phyloP scores from a whole-genome alignment of 2,329 filamentous ascomycete species.

The Verticillium nubilum region DNA sequence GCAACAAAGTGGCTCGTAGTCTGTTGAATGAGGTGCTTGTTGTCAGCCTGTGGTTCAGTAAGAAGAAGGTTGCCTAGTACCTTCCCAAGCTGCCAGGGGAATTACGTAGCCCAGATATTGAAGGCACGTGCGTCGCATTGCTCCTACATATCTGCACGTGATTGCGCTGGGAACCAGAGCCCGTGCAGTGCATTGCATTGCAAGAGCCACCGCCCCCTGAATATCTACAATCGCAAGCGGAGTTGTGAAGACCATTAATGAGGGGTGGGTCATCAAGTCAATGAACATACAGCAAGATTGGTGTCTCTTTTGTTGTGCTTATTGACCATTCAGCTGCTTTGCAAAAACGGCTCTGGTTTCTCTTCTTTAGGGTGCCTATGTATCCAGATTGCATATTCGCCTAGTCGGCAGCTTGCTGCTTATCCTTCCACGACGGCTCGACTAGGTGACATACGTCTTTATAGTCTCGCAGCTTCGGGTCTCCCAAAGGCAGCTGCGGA shows the following conservation, averaged over 20 bases:
- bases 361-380: too few species aligned
- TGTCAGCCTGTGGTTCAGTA: neutral
- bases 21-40: neutral
- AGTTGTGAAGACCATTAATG: too few species aligned
- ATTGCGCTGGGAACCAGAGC: neutral
- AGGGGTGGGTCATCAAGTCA: too few species aligned
- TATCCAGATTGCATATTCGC: neutral
- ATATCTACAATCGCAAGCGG: too few species aligned
- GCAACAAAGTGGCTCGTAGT: neutral
- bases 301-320: neutral
- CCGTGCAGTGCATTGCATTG: too few species aligned
- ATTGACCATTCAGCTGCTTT: too few species aligned
- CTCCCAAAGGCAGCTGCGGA: constrained; percentile 51
- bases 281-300: too few species aligned
- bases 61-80: neutral
- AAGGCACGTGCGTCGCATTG: neutral
- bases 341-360: too few species aligned
- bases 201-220: too few species aligned
- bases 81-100: neutral
- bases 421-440: constrained; percentile 58
- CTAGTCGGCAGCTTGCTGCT: constrained; percentile 28
- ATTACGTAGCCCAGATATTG: neutral
- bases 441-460: constrained; percentile 67
- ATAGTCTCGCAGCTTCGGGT: constrained; percentile 59
- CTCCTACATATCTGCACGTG: neutral